Conservation (phyloP, 768 basidiomycete species). For the Leccinellum rugosiceps region DNA sequence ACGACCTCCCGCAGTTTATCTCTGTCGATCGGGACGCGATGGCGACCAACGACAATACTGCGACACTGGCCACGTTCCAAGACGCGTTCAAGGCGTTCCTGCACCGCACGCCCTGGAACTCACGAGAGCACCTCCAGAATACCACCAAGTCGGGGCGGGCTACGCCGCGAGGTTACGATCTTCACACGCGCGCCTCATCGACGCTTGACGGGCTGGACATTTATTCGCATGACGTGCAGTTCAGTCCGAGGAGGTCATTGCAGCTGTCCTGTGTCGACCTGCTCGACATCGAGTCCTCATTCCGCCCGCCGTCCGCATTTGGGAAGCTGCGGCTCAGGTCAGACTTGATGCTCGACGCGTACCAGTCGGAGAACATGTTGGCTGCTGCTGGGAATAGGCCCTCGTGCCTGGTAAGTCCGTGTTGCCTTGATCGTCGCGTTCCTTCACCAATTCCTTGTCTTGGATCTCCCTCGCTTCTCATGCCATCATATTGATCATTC, state of each 20-base stretch:
- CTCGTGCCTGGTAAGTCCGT: slow-evolving; percentile 15
- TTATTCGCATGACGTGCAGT: slow-evolving; percentile 24
- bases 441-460: background rate
- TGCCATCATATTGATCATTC: background rate
- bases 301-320: slow-evolving; percentile 9
- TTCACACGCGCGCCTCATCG: slow-evolving; percentile 29
- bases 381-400: background rate
- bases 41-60: slow-evolving; percentile 18
- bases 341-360: slow-evolving; percentile 20
- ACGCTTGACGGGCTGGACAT: slow-evolving; percentile 31
- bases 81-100: slow-evolving; percentile 30
- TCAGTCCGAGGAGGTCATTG: slow-evolving; percentile 16
- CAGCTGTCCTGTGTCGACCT: slow-evolving; percentile 19
- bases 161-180: background rate
- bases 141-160: slow-evolving; percentile 5
- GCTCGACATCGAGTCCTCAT: slow-evolving; percentile 20
- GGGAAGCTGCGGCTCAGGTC: slow-evolving; percentile 19
- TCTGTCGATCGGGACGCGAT: slow-evolving; percentile 11
- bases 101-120: slow-evolving; percentile 19
- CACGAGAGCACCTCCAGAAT: slow-evolving; percentile 18
- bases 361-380: slow-evolving; percentile 14
- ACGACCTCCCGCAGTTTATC: slow-evolving; percentile 9
- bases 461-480: background rate
- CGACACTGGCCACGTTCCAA: slow-evolving; percentile 25
- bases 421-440: background rate